Evolutionary conservation across 106 monocot genomes (phyloP), one percentile per base, ranked within the genome.

Genomic region (Dendrobium officinale): DNA sequence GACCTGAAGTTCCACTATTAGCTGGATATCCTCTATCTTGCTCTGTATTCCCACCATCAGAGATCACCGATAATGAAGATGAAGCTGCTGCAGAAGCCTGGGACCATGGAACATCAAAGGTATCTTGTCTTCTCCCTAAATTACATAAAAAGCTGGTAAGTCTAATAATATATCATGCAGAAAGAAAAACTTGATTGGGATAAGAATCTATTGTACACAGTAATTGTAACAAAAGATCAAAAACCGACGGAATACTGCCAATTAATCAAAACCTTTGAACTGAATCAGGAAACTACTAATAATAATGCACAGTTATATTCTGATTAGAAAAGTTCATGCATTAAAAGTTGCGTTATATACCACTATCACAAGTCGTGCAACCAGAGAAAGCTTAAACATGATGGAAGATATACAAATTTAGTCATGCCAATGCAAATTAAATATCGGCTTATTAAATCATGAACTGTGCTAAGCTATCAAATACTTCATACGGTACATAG

Each of bases 11-110:
- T 51, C 84, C 89, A 80, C 81, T 83, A 24, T 33, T 22, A n/a
- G 84, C 85, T n/a, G 40, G 51, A 82, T 82, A 84, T 47, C 75
- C 27, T 77, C 75, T 92, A 51, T 88, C 89, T 84, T 87, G 89
- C 37, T 92, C 86, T 59, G 78, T 41, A 78, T 51, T 84, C 77
- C 84, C 89, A 70, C 84, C 75, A 78, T 95, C 98, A 82, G 72
- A 58, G 76, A 84, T 75, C 33, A 66, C 73, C 79, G 88, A 85
- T 58, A 81, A n/a, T 59, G 91, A 91, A 75, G 89, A 84, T 66
- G 91, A 86, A 81, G 90, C 80, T 80, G 77, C 58, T 43, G 72
- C 77, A 54, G 75, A 54, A 87, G 79, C 85, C 72, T 91, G 89
- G 58, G 76, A n/a, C 45, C 88, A 82, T 27, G 78, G 75, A 82